phyloP scores from a whole-genome alignment of 805 yeast species.

The Candida railenensis region DNA sequence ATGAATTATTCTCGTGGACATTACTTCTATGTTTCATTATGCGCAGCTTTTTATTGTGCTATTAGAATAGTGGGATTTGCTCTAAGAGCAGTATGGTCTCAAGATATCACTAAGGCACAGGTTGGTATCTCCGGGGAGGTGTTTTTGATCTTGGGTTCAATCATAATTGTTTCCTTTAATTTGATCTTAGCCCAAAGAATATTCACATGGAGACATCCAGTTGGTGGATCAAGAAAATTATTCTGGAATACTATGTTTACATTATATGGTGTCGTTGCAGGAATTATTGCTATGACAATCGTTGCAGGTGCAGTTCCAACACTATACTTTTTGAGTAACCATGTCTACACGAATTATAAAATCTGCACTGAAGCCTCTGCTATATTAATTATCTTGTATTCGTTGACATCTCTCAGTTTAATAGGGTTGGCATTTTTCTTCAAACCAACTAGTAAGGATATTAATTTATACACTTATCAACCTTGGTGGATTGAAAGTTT shows the following conservation, averaged over 20 bases:
- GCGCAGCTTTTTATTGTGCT: conserved; percentile 52
- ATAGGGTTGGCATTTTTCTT: conserved; percentile 51
- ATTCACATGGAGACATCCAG: conserved; percentile 77
- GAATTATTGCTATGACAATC: conserved; percentile 68
- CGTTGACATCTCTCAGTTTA: conserved; percentile 51
- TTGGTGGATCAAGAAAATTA: conserved; percentile 51
- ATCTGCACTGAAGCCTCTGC: conserved; percentile 46
- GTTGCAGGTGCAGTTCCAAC: conserved; percentile 62
- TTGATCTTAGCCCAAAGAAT: conserved; percentile 69
- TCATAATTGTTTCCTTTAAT: conserved; percentile 56
- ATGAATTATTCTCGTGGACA: conserved; percentile 57
- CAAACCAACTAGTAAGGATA: conserved; percentile 54
- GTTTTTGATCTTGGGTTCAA: conserved; percentile 55
- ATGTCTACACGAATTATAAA: conserved; percentile 49
- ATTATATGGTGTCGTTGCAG: conserved; percentile 53
- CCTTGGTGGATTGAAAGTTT: conserved; percentile 81
- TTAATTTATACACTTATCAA: conserved; percentile 56
- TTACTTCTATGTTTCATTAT: conserved; percentile 55
- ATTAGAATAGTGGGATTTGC: conserved; percentile 60
- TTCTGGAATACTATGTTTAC: conserved; percentile 52
- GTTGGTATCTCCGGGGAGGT: conserved; percentile 59
- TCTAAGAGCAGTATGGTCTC: conserved; percentile 58
- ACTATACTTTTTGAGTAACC: conserved; percentile 48
- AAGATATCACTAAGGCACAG: conserved; percentile 43
- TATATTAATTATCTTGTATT: conserved; percentile 40